Percentiles rank a stretch among this genome's conserved stretches.
These are phyloP conservation scores for Primulina eburnea DNA, from an alignment of 257 asterid genomes.

Conservation along the genomic window DNA sequence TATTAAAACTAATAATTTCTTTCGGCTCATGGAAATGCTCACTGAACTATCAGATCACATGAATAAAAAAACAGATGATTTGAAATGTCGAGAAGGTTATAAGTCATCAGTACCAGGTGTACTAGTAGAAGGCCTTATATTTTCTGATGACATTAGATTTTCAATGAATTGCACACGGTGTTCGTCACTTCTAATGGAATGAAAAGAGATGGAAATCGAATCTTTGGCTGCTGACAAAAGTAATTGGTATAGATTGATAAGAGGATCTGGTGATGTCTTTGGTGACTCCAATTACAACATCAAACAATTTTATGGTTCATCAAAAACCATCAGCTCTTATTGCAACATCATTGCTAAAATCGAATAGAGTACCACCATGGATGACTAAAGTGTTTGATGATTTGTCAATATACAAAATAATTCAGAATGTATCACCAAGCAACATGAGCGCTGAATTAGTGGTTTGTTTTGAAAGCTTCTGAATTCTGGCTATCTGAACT, in stretches of 20 bases:
- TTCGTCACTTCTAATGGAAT: slow-evolving; percentile 53
- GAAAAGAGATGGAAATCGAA: slow-evolving; percentile 47
- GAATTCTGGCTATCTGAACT: slow-evolving; percentile 52
- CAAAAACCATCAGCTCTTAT: slow-evolving; percentile 66
- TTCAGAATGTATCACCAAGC: slow-evolving; percentile 50
- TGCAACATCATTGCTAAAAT: slow-evolving; percentile 62
- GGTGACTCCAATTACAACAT: slow-evolving; percentile 55
- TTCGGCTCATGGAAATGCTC: too few species aligned
- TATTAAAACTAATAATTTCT: too few species aligned
- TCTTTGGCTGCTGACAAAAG: slow-evolving; percentile 27
- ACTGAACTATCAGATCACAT: neutral
- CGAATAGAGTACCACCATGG: slow-evolving; percentile 52
- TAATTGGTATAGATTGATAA: slow-evolving; percentile 72
- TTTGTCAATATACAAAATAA: slow-evolving; percentile 47
- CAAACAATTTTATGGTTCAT: slow-evolving; percentile 43
- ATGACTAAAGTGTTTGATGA: slow-evolving; percentile 43
- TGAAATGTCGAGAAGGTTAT: slow-evolving; percentile 17
- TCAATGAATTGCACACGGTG: slow-evolving; percentile 69
- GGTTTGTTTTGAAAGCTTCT: slow-evolving; percentile 64
- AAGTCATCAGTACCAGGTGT: slow-evolving; percentile 44
- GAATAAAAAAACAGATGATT: slow-evolving; percentile 28
- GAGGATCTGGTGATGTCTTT: slow-evolving; percentile 81
- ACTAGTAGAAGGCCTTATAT: slow-evolving; percentile 68
- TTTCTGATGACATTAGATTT: slow-evolving; percentile 51
- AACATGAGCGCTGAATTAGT: slow-evolving; percentile 61